Conservation (phyloP, 306 rosid species). For the Alnus rubra region DNA sequence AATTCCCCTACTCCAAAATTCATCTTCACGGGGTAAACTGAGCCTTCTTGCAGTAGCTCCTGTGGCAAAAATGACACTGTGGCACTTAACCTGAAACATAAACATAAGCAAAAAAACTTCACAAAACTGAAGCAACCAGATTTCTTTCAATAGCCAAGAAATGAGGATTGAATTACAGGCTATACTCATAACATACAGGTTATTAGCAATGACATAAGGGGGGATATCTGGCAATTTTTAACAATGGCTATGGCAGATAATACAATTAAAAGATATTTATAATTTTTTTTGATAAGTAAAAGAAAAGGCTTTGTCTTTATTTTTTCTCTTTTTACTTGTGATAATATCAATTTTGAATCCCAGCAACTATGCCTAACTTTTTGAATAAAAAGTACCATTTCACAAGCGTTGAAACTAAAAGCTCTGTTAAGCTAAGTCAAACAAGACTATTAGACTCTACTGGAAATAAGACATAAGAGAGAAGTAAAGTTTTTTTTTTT, state of each 20-base stretch:
- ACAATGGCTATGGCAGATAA: background rate
- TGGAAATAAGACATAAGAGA: background rate
- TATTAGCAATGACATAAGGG: background rate
- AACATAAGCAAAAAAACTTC: constrained; percentile 26
- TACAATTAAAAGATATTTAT: background rate
- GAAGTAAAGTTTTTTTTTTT: background rate
- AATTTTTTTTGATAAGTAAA: background rate
- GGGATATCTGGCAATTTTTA: background rate
- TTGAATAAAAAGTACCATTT: background rate
- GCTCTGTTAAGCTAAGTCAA: background rate
- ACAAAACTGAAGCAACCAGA: constrained; percentile 3
- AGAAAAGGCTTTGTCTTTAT: background rate
- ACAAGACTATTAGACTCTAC: background rate
- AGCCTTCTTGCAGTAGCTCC: constrained; percentile 95
- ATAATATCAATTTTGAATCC: background rate
- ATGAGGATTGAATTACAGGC: background rate
- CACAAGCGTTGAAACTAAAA: background rate
- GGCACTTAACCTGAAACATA: constrained; percentile 72
- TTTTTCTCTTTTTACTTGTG: background rate
- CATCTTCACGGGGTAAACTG: constrained; percentile 86
- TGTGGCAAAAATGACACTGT: constrained; percentile 74
- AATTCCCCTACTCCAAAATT: constrained; percentile 98
- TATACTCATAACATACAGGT: background rate
- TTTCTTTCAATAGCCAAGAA: background rate
- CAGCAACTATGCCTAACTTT: background rate